Evolutionary conservation across 148 eudicot species (phyloP).

Genomic region (Mesembryanthemum crystallinum): DNA sequence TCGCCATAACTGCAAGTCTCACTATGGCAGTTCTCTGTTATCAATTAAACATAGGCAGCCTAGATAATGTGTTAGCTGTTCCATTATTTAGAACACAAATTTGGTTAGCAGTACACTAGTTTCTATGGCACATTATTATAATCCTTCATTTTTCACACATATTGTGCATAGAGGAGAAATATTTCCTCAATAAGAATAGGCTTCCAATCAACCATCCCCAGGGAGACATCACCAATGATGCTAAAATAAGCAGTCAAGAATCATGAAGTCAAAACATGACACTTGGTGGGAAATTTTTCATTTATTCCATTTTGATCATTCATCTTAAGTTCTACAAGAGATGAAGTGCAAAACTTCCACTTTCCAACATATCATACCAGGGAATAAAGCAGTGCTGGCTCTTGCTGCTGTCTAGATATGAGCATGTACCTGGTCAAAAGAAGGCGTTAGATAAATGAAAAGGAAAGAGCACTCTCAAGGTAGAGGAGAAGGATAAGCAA

Average conservation of each 20-base stretch:
- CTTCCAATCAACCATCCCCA: background rate
- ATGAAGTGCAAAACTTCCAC: background rate
- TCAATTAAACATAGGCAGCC: no score
- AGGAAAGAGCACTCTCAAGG: background rate
- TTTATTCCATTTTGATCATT: background rate
- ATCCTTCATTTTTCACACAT: no score
- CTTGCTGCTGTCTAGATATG: slow-evolving; percentile 61
- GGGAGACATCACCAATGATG: background rate
- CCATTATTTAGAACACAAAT: no score
- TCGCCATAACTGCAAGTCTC: no score
- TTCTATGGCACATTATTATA: no score
- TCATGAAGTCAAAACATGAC: background rate
- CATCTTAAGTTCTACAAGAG: background rate
- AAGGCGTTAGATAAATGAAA: background rate
- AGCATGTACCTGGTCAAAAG: slow-evolving; percentile 73
- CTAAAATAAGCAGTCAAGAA: background rate
- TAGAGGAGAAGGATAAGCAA: background rate
- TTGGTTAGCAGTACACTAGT: no score
- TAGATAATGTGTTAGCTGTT: no score
- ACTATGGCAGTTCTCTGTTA: no score
- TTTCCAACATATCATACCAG: slow-evolving; percentile 51
- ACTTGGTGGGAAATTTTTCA: background rate
- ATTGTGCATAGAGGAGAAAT: no score
- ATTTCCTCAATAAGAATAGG: background rate
- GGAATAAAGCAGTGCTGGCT: slow-evolving; percentile 77